Conservation (phyloP, 73 alveolate genomes). For the Tetrahymena elliotti region DNA sequence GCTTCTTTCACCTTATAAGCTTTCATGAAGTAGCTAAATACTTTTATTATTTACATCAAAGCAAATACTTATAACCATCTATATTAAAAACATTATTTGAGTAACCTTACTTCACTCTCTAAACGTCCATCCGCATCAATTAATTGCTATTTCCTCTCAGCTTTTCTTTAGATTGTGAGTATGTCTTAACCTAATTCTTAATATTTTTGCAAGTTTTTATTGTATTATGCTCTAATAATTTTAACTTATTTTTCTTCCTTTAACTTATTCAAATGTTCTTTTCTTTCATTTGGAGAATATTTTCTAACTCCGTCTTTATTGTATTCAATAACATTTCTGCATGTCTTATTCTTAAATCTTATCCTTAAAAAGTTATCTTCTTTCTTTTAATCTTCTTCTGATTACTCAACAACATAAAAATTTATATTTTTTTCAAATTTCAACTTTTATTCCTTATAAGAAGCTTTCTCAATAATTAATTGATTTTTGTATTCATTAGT, state of each 20-base stretch:
- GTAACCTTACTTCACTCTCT: background rate
- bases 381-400: background rate
- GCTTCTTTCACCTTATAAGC: background rate
- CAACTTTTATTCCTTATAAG: background rate
- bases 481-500: background rate
- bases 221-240: background rate
- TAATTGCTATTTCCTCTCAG: background rate
- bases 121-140: background rate
- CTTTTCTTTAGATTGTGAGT: background rate
- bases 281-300: background rate
- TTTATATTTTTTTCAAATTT: background rate
- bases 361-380: background rate
- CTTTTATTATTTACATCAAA: background rate
- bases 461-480: background rate
- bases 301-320: background rate
- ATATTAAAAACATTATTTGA: background rate
- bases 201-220: background rate
- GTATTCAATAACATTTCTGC: background rate
- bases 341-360: background rate
- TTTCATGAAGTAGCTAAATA: background rate
- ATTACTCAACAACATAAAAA: background rate
- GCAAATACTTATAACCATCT: background rate
- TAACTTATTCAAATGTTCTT: background rate
- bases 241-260: background rate
- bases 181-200: background rate